Evolutionary conservation across 352 stramenopile species (phyloP).

Genomic region (Globisporangium megalacanthum): DNA sequence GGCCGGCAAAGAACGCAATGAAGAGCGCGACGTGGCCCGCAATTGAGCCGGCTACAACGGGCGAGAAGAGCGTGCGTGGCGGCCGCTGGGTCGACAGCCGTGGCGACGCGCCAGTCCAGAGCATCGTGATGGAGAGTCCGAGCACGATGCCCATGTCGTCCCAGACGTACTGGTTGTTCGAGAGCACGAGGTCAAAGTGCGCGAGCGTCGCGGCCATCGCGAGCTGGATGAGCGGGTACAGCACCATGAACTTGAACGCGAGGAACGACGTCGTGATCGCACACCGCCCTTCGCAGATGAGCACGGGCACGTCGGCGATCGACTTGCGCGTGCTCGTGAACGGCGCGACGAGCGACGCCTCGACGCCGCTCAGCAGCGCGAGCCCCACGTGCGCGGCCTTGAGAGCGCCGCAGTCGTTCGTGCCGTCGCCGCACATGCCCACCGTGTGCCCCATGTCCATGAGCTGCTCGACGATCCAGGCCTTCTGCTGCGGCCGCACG

Average conservation of each 20-base stretch:
- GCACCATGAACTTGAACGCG: conserved; percentile 90
- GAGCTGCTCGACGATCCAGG: conserved; percentile 67
- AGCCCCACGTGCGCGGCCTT: conserved; percentile 88
- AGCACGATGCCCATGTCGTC: conserved; percentile 71
- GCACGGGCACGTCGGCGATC: conserved; percentile 76
- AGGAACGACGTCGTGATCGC: conserved; percentile 87
- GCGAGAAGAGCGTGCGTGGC: conserved; percentile 47
- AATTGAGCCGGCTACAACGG: too few species aligned
- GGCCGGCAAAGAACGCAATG: too few species aligned
- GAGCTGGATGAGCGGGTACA: conserved; percentile 89
- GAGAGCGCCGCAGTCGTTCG: conserved; percentile 89
- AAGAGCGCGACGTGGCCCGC: too few species aligned
- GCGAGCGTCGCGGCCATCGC: conserved; percentile 60
- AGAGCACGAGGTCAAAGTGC: conserved; percentile 50
- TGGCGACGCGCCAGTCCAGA: too few species aligned
- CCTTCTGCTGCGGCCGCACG: conserved; percentile 71
- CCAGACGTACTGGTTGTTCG: conserved; percentile 76
- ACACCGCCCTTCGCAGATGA: conserved; percentile 86
- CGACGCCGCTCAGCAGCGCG: conserved; percentile 80
- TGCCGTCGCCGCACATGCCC: conserved; percentile 69
- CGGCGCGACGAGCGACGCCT: conserved; percentile 87
- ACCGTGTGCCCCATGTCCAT: conserved; percentile 51
- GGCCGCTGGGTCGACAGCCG: too few species aligned
- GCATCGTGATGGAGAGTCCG: conserved; percentile 65
- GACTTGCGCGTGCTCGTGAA: conserved; percentile 86